Base-by-base conservation (phyloP, 2,329 filamentous ascomycete species). In the Laburnicola sp. region DNA sequence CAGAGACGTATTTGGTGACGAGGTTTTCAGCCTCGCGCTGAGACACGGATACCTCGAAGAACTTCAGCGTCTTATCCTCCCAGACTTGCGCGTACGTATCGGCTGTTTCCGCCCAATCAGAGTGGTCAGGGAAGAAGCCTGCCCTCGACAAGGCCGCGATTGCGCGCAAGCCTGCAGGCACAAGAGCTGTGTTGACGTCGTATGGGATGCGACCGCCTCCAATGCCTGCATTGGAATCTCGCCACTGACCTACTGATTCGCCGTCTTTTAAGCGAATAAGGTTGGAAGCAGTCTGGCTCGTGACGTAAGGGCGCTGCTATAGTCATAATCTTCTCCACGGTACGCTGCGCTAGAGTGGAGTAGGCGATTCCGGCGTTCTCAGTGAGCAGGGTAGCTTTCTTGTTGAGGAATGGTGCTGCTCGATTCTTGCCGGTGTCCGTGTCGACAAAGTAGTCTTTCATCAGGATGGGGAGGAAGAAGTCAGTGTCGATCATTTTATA, bases 401-500 rank as follows among this genome's bases (percentile, higher is more conserved):
- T 78, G 2, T 63, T 63, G 16, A 80, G 74, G 52, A 74, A 75
- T 3, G 39, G 58, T 4, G 59, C 51, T 3, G 67, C 65, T 23
- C 80, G 71, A 4, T 62, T 59, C 25, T 65, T 65, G 1, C 81
- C 78, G 23, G 71, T 54, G 0, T 71, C 45, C 16, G 76, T 78
- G 40, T 79, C 71, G 2, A 82, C 63, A 48, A 87, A 83, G 64
- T 87, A 87, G 25, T 78, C 75, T 22, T 80, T 74, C 75, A 87
- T 78, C 2, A 84, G 66, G 4, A 86, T 71, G 0, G 82, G 81
- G 0, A 87, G 75, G 51, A 77, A 84, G 57, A 81, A 86, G 56
- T 87, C 83, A 0, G 84, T 82, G 55, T 87, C 84, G 27, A 87
- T 57, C 78, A 85, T 86, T 21, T 79, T 80, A 59, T 86, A 85